phyloP scores from a whole-genome alignment of 495 filamentous ascomycete species.

The Lasiosphaeria hispida region DNA sequence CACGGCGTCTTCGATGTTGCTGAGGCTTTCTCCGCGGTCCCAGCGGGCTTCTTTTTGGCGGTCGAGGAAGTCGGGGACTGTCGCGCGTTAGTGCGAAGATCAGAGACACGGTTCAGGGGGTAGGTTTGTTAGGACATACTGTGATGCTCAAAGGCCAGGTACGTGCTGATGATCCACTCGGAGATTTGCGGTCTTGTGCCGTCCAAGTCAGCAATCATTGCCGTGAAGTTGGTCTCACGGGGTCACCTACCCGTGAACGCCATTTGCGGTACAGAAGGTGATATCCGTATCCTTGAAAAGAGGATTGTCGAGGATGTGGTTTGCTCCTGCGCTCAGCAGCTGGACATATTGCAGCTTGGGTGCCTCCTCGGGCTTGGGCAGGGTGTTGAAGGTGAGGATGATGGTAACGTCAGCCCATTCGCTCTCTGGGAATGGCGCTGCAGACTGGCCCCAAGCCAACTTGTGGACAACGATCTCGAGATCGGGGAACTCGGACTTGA shows the following conservation, averaged over 20 bases:
- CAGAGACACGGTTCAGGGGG: background rate
- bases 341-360: slow-evolving; percentile 70
- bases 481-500: slow-evolving; percentile 51
- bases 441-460: slow-evolving; percentile 9
- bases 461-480: slow-evolving; percentile 41
- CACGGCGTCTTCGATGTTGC: slow-evolving; percentile 43
- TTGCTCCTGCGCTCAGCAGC: slow-evolving; percentile 69
- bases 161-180: slow-evolving; percentile 67
- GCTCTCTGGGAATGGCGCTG: slow-evolving; percentile 29
- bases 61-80: slow-evolving; percentile 53
- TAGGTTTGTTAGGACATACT: slow-evolving; percentile 27
- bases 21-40: slow-evolving; percentile 30
- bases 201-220: background rate
- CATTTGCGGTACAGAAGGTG: slow-evolving; percentile 67
- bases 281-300: slow-evolving; percentile 64
- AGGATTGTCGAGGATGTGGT: slow-evolving; percentile 61
- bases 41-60: slow-evolving; percentile 53
- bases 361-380: slow-evolving; percentile 46
- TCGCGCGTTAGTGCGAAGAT: background rate
- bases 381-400: slow-evolving; percentile 55
- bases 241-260: slow-evolving; percentile 60
- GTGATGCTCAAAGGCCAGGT: slow-evolving; percentile 47
- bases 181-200: slow-evolving; percentile 65
- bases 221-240: background rate
- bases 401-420: slow-evolving; percentile 62